Evolutionary conservation across 2,329 filamentous ascomycete species (phyloP).

Genomic region (Fusarium chaquense): DNA sequence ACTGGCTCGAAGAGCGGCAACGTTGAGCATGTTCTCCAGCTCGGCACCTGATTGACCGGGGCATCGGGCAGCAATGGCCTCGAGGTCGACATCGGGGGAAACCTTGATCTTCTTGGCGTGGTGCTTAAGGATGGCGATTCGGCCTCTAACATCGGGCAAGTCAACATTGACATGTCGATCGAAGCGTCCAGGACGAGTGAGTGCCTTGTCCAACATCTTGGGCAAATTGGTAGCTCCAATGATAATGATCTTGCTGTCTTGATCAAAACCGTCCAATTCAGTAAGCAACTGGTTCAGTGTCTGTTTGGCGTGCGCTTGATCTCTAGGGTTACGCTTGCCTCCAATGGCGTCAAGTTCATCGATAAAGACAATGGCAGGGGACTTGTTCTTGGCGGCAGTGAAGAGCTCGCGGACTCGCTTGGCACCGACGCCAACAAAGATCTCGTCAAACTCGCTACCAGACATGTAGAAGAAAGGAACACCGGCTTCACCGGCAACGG

Average conservation of each 20-base stretch:
- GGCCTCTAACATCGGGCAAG: constrained; percentile 91
- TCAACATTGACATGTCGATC: constrained; percentile 91
- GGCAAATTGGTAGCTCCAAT: constrained; percentile 97
- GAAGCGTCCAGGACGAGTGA: constrained; percentile 94
- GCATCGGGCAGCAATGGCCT: constrained; percentile 86
- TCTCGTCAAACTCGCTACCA: constrained; percentile 97
- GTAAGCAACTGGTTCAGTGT: constrained; percentile 97
- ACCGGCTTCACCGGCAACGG: constrained; percentile 95
- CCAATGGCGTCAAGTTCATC: constrained; percentile 96
- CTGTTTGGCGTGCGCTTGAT: constrained; percentile 96
- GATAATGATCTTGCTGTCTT: constrained; percentile 94
- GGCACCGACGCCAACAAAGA: constrained; percentile 96
- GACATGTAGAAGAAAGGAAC: constrained; percentile 99
- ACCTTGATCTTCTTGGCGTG: constrained; percentile 93
- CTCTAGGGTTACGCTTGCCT: constrained; percentile 90
- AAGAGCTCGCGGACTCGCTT: constrained; percentile 98
- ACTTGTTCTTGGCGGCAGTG: constrained; percentile 82
- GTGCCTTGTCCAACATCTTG: constrained; percentile 90
- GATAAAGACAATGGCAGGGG: constrained; percentile 94
- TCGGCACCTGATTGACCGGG: constrained; percentile 95
- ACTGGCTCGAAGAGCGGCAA: constrained; percentile 94
- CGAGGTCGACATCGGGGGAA: constrained; percentile 82
- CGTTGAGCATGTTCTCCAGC: constrained; percentile 95
- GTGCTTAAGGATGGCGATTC: constrained; percentile 91
- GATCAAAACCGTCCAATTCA: constrained; percentile 96